These are phyloP conservation scores for Basipetospora chlamydospora DNA, from an alignment of 2,329 filamentous ascomycete species.

Conservation along the genomic window DNA sequence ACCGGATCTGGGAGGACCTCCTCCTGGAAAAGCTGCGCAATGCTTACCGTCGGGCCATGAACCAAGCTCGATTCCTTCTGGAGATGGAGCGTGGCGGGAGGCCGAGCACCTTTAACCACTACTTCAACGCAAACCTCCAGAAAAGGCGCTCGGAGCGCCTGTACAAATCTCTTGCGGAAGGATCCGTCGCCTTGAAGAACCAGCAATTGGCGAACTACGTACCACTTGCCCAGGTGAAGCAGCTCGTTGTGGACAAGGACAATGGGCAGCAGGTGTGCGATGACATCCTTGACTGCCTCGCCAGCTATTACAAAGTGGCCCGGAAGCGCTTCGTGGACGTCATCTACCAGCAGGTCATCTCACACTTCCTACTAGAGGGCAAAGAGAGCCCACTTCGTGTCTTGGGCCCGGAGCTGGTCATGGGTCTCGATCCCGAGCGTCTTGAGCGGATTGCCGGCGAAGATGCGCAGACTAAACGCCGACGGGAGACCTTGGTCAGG, in stretches of 20 bases:
- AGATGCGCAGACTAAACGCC: conserved; percentile 11
- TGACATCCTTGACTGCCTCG: conserved; percentile 44
- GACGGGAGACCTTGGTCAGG: too few species aligned
- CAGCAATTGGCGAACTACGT: too few species aligned
- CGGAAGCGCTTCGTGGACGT: conserved; percentile 48
- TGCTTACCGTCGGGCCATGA: conserved; percentile 31
- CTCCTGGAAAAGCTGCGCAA: conserved; percentile 29
- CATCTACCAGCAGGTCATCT: conserved; percentile 42
- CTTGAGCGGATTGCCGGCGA: conserved; percentile 45
- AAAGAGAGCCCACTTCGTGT: conserved; percentile 34
- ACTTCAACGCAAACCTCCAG: conserved; percentile 29
- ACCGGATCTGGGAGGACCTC: conserved; percentile 24
- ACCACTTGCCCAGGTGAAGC: too few species aligned
- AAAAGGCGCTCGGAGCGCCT: conserved; percentile 10
- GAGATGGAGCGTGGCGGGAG: conserved; percentile 30
- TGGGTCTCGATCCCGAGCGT: conserved; percentile 28
- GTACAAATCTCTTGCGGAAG: too few species aligned
- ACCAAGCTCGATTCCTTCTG: conserved; percentile 36
- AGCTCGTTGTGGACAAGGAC: conserved; percentile 13
- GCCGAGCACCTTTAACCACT: conserved; percentile 35
- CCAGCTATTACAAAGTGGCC: conserved; percentile 19
- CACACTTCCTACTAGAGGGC: conserved; percentile 36
- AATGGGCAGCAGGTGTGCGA: conserved; percentile 23
- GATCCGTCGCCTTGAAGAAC: too few species aligned
- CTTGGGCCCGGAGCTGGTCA: conserved; percentile 36